These are phyloP conservation scores for Fusarium foetens DNA, from an alignment of 2,329 filamentous ascomycete species.

Conservation along the genomic window DNA sequence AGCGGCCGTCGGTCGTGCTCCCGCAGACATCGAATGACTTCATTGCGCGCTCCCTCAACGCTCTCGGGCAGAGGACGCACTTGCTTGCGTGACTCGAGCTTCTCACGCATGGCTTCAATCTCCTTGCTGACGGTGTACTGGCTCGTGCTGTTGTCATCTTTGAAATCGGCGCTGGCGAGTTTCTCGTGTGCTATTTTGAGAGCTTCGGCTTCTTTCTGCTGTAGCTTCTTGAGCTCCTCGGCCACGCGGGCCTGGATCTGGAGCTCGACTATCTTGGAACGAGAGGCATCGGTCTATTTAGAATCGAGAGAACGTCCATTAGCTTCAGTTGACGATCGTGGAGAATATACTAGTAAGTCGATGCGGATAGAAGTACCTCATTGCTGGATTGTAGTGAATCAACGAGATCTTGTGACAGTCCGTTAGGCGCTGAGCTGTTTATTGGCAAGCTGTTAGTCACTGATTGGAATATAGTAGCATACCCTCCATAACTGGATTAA, in stretches of 20 bases:
- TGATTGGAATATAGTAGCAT: background rate
- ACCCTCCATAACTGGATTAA: constrained; percentile 19
- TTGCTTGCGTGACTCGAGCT: constrained; percentile 71
- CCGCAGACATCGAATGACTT: constrained; percentile 82
- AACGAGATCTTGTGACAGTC: constrained; percentile 82
- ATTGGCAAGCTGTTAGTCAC: constrained; percentile 41
- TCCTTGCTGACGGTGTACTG: constrained; percentile 67
- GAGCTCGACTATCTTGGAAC: constrained; percentile 83
- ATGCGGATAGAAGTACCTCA: constrained; percentile 70
- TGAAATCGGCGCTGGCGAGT: constrained; percentile 59
- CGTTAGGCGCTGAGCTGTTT: constrained; percentile 58
- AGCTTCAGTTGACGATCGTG: constrained; percentile 8
- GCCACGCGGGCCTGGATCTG: constrained; percentile 89
- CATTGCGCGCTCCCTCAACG: constrained; percentile 78
- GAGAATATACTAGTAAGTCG: background rate
- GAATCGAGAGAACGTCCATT: constrained; percentile 7
- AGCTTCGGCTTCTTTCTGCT: constrained; percentile 73
- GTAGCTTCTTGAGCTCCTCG: constrained; percentile 83
- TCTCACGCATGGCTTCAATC: constrained; percentile 66
- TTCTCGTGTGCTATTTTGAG: constrained; percentile 76
- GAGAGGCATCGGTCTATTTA: constrained; percentile 84
- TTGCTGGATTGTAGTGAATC: constrained; percentile 84
- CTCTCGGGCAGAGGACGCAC: constrained; percentile 74
- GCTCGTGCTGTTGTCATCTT: constrained; percentile 47
- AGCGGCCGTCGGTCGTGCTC: constrained; percentile 87